phyloP scores from a whole-genome alignment of 352 stramenopile genomes.

The Thalassiosira livingstoniorum region DNA sequence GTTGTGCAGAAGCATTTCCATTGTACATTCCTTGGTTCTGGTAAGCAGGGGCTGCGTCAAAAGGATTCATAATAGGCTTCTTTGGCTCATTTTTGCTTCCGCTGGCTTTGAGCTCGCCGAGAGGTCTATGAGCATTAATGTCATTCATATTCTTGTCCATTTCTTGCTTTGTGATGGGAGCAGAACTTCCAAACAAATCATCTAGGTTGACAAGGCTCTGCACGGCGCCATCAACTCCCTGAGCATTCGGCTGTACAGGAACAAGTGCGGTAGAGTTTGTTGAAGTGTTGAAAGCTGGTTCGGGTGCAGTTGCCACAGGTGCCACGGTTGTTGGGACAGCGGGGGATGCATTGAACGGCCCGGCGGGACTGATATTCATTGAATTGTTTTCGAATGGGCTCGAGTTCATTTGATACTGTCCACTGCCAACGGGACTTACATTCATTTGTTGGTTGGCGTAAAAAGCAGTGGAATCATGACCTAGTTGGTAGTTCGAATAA shows the following conservation, averaged over 20 bases:
- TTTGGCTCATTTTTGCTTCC: slow-evolving; percentile 9
- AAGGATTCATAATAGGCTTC: slow-evolving; percentile 51
- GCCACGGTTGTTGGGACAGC: not conserved
- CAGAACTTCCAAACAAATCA: slow-evolving; percentile 22
- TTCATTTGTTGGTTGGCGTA: not conserved
- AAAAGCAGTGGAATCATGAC: not conserved
- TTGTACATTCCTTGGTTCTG: slow-evolving; percentile 23
- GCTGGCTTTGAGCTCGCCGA: slow-evolving; percentile 21
- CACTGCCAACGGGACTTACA: not conserved
- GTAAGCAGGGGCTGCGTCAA: slow-evolving; percentile 10
- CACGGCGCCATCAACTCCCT: slow-evolving; percentile 14
- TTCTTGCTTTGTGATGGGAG: slow-evolving; percentile 13
- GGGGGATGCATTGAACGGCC: not conserved
- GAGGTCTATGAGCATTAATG: slow-evolving; percentile 12
- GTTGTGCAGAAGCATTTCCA: slow-evolving; percentile 12
- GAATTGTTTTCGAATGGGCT: not conserved
- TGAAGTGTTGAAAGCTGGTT: slow-evolving; percentile 15
- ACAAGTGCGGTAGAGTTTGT: slow-evolving; percentile 18
- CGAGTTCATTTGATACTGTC: not conserved
- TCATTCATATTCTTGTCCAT: slow-evolving; percentile 1
- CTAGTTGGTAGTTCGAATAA: slow-evolving; percentile 18
- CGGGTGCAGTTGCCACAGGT: not conserved
- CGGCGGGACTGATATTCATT: slow-evolving; percentile 1
- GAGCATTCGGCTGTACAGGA: not conserved
- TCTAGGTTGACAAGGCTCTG: slow-evolving; percentile 50